Percentiles rank a stretch among this genome's conserved stretches.
Conservation (phyloP, 2,329 filamentous ascomycete species). For the Helminthosporium solani region DNA sequence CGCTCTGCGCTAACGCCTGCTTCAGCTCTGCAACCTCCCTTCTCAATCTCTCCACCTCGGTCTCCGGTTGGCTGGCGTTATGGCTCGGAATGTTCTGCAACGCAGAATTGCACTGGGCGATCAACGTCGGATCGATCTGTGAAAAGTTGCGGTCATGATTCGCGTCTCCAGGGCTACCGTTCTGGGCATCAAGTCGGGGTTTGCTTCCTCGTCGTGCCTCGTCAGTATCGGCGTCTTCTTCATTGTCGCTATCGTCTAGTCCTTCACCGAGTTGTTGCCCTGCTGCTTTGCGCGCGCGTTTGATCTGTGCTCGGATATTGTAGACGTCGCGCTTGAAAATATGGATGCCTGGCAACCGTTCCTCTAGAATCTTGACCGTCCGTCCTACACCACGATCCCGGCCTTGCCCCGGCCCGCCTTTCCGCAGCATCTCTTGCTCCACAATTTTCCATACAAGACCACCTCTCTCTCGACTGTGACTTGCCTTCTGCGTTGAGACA, state of each 20-base stretch:
- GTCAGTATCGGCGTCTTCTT: conserved; percentile 8
- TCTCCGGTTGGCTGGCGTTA: conserved; percentile 3
- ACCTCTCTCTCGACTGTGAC: conserved; percentile 29
- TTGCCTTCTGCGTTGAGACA: conserved; percentile 9
- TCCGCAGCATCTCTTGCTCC: conserved; percentile 38
- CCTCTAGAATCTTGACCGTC: conserved; percentile 33
- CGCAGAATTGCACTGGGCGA: conserved; percentile 17
- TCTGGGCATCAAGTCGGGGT: neutral
- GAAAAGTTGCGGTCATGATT: conserved; percentile 1
- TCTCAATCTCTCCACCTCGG: conserved; percentile 23
- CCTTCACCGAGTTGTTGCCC: conserved; percentile 28
- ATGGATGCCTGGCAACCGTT: conserved; percentile 32
- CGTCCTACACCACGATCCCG: conserved; percentile 35
- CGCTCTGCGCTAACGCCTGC: conserved; percentile 18
- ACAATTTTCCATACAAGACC: conserved; percentile 38
- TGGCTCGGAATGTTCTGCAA: conserved; percentile 15
- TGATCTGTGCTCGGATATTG: conserved; percentile 39
- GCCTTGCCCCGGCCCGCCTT: conserved; percentile 24
- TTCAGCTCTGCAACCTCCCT: conserved; percentile 26
- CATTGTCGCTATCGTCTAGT: conserved; percentile 18
- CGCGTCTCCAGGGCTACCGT: neutral
- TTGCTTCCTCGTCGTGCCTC: conserved; percentile 6
- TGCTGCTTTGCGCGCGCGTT: conserved; percentile 30
- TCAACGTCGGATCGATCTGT: conserved; percentile 27
- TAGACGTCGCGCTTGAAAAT: conserved; percentile 42